Evolutionary conservation across 2,329 filamentous ascomycete genomes (phyloP), one percentile per base, ranked within the genome.

Genomic region (Phoma sp.): DNA sequence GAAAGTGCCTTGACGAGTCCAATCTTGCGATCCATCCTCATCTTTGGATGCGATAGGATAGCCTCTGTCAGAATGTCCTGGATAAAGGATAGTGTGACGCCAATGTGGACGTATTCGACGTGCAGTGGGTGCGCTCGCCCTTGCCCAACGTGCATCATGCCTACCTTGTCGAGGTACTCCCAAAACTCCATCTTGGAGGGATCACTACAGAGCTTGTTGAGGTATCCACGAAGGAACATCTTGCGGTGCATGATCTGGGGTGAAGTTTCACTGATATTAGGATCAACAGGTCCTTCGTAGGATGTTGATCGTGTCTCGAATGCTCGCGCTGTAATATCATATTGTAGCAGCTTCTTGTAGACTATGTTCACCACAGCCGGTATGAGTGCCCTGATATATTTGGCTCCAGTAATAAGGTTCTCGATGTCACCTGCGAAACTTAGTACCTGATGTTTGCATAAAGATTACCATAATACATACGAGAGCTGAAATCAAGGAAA

Each of bases 151-250:
- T 93, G 90, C 89, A 93, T 93, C 80, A 91, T 85, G 53, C 89
- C 90, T 29, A 93, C 90, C 74, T 93, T 93, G 77, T 93, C 88
- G 37, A 93, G 78, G 69, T 93, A 93, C 66, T 89, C 85, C 90
- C 90, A 93, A 72, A 92, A 92, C 57, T 91, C 87, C 81, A 90
- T 86, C 60, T 84, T 85, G 43, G 84, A 87, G 0, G 88, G 88
- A 66, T 93, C 90, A 5, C 86, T 87, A 73, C 90, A 92, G 30
- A 93, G 77, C 72, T 87, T 89, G 55, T 83, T 85, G 26, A 93
- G 78, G 62, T 93, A 93, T 47, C 88, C 90, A n/a, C 88, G 79
- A 45, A 84, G 73, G 68, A 93, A 92, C 80, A 89, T 87, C 78
- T 93, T 93, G 58, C 90, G 83, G 68, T 92, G 84, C 62, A 87